phyloP scores from a whole-genome alignment of 352 stramenopile species.

The Phytophthora macrochlamydospora region DNA sequence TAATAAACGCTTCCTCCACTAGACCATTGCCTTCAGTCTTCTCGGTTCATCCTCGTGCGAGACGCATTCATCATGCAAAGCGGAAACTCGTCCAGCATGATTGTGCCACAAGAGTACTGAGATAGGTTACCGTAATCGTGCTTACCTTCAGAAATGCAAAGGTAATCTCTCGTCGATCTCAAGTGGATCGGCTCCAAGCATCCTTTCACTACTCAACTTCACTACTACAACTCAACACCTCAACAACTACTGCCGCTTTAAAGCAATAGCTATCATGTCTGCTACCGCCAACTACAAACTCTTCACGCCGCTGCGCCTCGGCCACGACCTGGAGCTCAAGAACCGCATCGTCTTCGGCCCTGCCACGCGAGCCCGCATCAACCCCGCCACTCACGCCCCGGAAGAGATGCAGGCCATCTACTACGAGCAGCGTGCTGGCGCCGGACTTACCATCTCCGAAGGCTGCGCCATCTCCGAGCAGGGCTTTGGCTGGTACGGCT shows the following conservation, averaged over 20 bases:
- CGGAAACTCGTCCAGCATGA: not conserved
- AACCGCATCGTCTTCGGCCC: constrained; percentile 54
- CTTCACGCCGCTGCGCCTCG: constrained; percentile 36
- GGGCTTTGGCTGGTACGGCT: constrained; percentile 35
- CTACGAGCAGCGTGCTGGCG: constrained; percentile 43
- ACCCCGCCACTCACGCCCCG: constrained; percentile 21
- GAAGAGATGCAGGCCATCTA: constrained; percentile 37
- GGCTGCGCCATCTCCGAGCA: constrained; percentile 41
- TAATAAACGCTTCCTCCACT: no score
- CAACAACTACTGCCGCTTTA: not conserved
- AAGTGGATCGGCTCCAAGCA: not conserved
- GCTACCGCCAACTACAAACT: constrained; percentile 35
- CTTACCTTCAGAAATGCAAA: not conserved
- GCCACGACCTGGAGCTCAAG: constrained; percentile 36
- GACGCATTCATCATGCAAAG: not conserved
- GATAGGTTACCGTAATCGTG: not conserved
- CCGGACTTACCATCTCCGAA: constrained; percentile 57
- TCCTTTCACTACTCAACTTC: constrained; percentile 20
- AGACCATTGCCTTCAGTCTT: no score
- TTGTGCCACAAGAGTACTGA: constrained; percentile 3
- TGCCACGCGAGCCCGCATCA: constrained; percentile 39
- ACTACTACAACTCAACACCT: constrained; percentile 4
- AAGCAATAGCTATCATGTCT: constrained; percentile 17
- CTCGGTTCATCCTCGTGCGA: no score
- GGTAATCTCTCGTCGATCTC: not conserved